Conservation (phyloP, 2,329 filamentous ascomycete genomes). For the Colletotrichum kahawae region DNA sequence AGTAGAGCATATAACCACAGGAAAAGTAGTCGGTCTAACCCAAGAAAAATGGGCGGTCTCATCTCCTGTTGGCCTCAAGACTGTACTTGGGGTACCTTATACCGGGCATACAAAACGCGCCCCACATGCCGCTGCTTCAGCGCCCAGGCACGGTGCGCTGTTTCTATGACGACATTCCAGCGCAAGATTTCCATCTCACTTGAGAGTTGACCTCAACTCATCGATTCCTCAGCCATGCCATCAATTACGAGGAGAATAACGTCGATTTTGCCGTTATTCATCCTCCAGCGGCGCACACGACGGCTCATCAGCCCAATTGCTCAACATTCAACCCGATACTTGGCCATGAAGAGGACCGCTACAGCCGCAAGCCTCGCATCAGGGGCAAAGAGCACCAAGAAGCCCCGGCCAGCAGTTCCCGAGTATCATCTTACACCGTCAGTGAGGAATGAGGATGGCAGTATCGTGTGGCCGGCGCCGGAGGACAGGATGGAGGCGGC, state of each 20-base stretch:
- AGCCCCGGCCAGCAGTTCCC: conserved; percentile 31
- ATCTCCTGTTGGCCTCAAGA: no score
- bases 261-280: neutral
- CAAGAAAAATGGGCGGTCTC: no score
- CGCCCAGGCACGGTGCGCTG: neutral
- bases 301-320: rapidly evolving
- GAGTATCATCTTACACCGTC: conserved; percentile 51
- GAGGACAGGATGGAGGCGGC: conserved; percentile 58
- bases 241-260: neutral
- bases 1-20: no score
- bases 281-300: rapidly evolving
- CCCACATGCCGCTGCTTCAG: neutral
- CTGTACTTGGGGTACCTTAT: no score
- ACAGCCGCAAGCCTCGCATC: neutral
- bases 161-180: neutral
- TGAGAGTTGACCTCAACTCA: neutral
- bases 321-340: neutral
- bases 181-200: neutral
- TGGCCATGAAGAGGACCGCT: conserved; percentile 6
- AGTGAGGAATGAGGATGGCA: conserved; percentile 46
- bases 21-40: no score
- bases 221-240: neutral
- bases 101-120: neutral
- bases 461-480: conserved; percentile 67
- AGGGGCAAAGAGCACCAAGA: neutral